These are phyloP conservation scores for Talaromyces pinophilus DNA, from an alignment of 2,329 filamentous ascomycete species.

Conservation along the genomic window DNA sequence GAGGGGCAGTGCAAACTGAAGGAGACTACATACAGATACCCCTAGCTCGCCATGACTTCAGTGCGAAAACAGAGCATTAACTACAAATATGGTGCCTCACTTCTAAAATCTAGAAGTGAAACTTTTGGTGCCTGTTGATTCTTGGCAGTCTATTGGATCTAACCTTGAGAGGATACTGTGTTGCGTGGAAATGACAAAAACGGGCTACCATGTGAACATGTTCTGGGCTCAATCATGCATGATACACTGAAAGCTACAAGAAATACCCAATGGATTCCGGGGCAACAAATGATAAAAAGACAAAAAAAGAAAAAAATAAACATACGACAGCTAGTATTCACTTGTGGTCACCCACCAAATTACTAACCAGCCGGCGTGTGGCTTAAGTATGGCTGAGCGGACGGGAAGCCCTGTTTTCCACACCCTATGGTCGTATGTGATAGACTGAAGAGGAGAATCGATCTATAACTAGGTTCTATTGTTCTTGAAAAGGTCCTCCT, in stretches of 20 bases:
- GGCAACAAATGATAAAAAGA: neutral
- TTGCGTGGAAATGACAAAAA: too few relatives aligned
- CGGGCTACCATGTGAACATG: neutral
- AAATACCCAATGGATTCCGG: neutral
- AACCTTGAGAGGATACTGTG: too few relatives aligned
- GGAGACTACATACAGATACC: neutral
- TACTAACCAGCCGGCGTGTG: constrained; percentile 16
- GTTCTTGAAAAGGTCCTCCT: neutral
- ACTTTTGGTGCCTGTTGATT: neutral
- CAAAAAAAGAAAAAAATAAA: neutral
- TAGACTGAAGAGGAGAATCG: neutral
- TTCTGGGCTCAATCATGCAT: neutral
- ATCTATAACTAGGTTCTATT: neutral
- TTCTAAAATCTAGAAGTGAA: neutral
- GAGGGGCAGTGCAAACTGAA: neutral
- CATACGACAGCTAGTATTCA: constrained; percentile 3
- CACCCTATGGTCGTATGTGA: constrained; percentile 2
- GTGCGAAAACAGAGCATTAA: neutral
- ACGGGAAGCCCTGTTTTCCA: constrained; percentile 2
- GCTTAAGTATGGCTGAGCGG: constrained; percentile 1
- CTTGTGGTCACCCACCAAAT: constrained; percentile 5
- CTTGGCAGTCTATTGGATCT: neutral
- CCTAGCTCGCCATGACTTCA: neutral
- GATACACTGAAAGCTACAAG: neutral
- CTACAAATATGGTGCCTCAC: neutral